A percentile compares a stretch with the other conserved stretches of the same genome.
These are phyloP conservation scores for Isoetes taiwanensis DNA, from an alignment of 75 land plant species.

Conservation along the genomic window DNA sequence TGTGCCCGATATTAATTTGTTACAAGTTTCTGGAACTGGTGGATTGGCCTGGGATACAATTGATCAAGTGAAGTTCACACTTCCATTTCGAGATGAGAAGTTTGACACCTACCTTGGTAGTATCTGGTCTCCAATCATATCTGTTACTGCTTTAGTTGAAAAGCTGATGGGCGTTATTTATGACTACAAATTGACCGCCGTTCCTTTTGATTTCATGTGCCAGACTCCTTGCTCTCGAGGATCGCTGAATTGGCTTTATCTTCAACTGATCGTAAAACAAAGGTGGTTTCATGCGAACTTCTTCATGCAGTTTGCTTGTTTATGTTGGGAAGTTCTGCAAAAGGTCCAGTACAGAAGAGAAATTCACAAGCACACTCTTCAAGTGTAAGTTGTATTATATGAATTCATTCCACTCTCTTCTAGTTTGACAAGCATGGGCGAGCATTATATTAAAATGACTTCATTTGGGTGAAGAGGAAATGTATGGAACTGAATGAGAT, in stretches of 20 bases:
- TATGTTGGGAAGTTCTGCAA: conserved; percentile 38
- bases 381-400: conserved; percentile 5
- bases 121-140: too few relatives aligned
- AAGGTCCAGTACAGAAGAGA: conserved; percentile 24
- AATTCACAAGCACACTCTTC: conserved; percentile 16
- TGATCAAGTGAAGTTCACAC: conserved; percentile 25
- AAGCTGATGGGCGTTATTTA: neutral
- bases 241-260: conserved; percentile 30
- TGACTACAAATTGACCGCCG: neutral
- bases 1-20: conserved; percentile 24
- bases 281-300: conserved; percentile 27
- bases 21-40: conserved; percentile 29
- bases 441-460: too few relatives aligned
- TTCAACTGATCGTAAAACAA: conserved; percentile 26
- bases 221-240: conserved; percentile 30
- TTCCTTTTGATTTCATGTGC: neutral
- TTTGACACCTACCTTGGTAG: conserved; percentile 37
- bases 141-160: neutral
- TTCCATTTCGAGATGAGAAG: conserved; percentile 29
- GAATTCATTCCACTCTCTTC: neutral
- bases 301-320: conserved; percentile 35
- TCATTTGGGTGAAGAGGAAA: neutral
- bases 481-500: too few relatives aligned
- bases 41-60: conserved; percentile 34
- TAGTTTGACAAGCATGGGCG: too few relatives aligned